Conservation (phyloP, 129 eudicot species). For the Calendula officinalis region DNA sequence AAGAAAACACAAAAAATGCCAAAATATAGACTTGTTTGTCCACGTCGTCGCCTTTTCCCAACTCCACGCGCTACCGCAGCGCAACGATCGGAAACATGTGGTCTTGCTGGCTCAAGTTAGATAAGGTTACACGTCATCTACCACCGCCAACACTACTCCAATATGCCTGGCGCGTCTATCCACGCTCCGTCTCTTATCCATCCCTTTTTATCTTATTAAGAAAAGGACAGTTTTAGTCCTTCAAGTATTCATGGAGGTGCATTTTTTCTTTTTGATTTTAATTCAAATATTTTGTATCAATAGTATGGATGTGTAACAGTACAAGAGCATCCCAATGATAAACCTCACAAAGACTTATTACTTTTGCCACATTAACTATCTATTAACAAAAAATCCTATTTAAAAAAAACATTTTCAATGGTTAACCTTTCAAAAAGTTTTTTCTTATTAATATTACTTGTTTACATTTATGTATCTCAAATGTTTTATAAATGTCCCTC, state of each 20-base stretch:
- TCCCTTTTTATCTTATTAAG: not conserved
- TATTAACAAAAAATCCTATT: too few relatives aligned
- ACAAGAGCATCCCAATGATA: too few relatives aligned
- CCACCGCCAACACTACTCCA: slow-evolving; percentile 24
- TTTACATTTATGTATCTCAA: too few relatives aligned
- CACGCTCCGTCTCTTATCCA: slow-evolving; percentile 31
- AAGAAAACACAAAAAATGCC: not conserved
- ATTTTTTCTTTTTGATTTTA: not conserved
- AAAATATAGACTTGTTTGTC: not conserved
- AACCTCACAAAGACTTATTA: too few relatives aligned
- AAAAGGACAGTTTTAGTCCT: slow-evolving; percentile 9
- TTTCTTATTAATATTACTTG: too few relatives aligned
- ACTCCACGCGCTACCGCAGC: slow-evolving; percentile 15
- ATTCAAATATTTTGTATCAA: not conserved
- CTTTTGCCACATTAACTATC: too few relatives aligned
- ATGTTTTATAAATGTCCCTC: too few relatives aligned
- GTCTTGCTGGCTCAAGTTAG: slow-evolving; percentile 26
- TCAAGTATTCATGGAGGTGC: not conserved
- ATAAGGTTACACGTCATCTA: slow-evolving; percentile 38
- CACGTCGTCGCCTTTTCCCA: slow-evolving; percentile 4
- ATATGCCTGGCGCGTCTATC: slow-evolving; percentile 31
- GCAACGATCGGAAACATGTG: slow-evolving; percentile 24
- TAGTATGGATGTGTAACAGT: too few relatives aligned
- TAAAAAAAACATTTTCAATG: too few relatives aligned
- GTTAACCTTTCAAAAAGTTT: too few relatives aligned